Evolutionary conservation across 2,329 filamentous ascomycete species (phyloP).

Genomic region (Furcasterigmium furcatum): DNA sequence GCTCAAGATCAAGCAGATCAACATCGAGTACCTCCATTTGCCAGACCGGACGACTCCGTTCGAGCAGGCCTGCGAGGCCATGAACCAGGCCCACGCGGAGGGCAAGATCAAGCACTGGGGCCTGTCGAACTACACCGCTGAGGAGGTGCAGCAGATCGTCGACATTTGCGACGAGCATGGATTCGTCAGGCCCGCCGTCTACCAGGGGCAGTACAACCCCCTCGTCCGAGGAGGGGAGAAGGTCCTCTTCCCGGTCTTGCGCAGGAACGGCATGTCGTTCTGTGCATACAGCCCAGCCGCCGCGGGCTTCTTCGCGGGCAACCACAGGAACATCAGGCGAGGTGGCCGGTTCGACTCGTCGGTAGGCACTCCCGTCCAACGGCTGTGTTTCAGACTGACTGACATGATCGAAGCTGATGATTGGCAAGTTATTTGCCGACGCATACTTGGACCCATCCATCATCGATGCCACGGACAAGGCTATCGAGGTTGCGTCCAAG

Average conservation of each 20-base stretch:
- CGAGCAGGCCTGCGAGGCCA: slow-evolving; percentile 34
- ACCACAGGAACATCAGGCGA: slow-evolving; percentile 12
- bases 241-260: slow-evolving; percentile 36
- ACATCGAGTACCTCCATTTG: slow-evolving; percentile 38
- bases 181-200: slow-evolving; percentile 38
- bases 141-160: slow-evolving; percentile 38
- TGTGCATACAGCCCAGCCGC: slow-evolving; percentile 37
- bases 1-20: slow-evolving; percentile 19
- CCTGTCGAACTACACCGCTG: slow-evolving; percentile 39
- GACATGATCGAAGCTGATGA: no score
- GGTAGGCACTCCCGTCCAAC: slow-evolving; percentile 10
- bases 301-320: slow-evolving; percentile 28
- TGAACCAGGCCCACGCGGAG: slow-evolving; percentile 33
- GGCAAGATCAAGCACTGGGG: slow-evolving; percentile 43
- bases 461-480: slow-evolving; percentile 19
- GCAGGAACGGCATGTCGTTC: slow-evolving; percentile 37
- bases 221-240: slow-evolving; percentile 36
- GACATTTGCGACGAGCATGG: slow-evolving; percentile 36
- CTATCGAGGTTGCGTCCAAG: slow-evolving; percentile 19
- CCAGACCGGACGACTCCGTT: slow-evolving; percentile 40
- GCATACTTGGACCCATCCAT: slow-evolving; percentile 24
- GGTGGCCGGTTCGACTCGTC: slow-evolving; percentile 19
- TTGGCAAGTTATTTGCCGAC: no score
- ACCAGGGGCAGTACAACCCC: slow-evolving; percentile 45
- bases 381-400: no score